phyloP scores from a whole-genome alignment of 768 basidiomycete genomes.

The Xerocomellus amylosporus region DNA sequence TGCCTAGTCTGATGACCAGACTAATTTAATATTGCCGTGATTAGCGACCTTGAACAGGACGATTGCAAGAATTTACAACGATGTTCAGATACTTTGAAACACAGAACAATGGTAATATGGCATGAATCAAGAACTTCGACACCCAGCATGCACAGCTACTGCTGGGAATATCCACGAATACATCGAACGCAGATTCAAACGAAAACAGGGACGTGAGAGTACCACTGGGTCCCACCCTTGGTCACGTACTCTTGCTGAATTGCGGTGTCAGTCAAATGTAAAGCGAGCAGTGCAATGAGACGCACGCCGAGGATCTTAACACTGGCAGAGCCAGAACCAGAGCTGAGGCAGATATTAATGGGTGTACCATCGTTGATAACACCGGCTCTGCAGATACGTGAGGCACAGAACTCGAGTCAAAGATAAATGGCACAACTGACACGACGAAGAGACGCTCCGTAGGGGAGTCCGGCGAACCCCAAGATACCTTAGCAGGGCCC shows the following conservation, averaged over 20 bases:
- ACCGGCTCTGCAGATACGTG: neutral
- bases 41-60: no score
- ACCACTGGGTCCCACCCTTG: neutral
- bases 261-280: neutral
- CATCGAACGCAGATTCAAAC: neutral
- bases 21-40: no score
- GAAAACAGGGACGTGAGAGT: neutral
- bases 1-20: no score
- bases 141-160: neutral
- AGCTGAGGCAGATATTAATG: slow-evolving; percentile 2
- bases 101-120: neutral
- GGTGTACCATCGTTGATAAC: slow-evolving; percentile 4
- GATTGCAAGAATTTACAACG: neutral
- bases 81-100: neutral
- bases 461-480: neutral
- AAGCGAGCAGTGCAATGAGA: neutral
- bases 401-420: neutral
- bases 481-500: slow-evolving; percentile 3
- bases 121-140: neutral
- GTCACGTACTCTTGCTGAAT: neutral
- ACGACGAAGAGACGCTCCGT: neutral
- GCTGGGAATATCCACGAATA: neutral
- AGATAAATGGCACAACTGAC: neutral
- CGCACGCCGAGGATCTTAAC: slow-evolving; percentile 3
- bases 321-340: neutral